Evolutionary conservation across 2,329 filamentous ascomycete species (phyloP).

Genomic region (Colletotrichum nymphaeae): DNA sequence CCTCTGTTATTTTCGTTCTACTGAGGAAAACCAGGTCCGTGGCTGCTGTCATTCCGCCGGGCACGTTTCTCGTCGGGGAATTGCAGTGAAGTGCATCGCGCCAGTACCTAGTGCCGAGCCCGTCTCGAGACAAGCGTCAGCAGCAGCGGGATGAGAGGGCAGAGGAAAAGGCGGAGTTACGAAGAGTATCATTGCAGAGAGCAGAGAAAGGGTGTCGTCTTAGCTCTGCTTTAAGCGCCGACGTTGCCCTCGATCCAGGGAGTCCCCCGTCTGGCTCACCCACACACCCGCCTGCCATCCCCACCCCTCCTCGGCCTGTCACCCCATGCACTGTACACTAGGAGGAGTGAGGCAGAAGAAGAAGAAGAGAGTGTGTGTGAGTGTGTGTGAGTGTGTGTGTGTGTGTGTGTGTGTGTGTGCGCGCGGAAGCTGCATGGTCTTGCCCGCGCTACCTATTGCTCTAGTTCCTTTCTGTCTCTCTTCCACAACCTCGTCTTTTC

Average conservation of each 20-base stretch:
- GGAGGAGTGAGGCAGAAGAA: background rate
- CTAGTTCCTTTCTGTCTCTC: background rate
- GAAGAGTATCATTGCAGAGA: background rate
- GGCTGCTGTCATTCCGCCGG: slow-evolving; percentile 6
- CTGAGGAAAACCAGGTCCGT: slow-evolving; percentile 1
- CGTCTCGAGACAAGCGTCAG: background rate
- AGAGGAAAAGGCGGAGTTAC: slow-evolving; percentile 13
- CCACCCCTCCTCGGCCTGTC: slow-evolving; percentile 11
- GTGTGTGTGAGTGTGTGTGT: slow-evolving; percentile 16
- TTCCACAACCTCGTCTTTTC: background rate
- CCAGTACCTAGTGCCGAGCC: slow-evolving; percentile 24
- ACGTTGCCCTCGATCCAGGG: slow-evolving; percentile 29
- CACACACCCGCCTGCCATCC: slow-evolving; percentile 9
- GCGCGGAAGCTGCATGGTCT: slow-evolving; percentile 17
- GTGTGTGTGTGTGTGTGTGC: background rate
- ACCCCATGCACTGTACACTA: slow-evolving; percentile 16
- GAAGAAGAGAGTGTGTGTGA: background rate
- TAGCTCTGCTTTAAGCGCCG: slow-evolving; percentile 36
- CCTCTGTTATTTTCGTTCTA: slow-evolving; percentile 7
- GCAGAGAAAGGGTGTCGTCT: slow-evolving; percentile 25
- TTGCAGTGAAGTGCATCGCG: slow-evolving; percentile 31
- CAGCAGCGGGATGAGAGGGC: background rate
- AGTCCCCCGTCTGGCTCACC: slow-evolving; percentile 26
- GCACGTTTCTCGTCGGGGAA: slow-evolving; percentile 23
- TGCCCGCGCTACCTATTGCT: slow-evolving; percentile 1